These are phyloP conservation scores for Aspergillus fructus DNA, from an alignment of 2,329 filamentous ascomycete genomes.

Conservation along the genomic window DNA sequence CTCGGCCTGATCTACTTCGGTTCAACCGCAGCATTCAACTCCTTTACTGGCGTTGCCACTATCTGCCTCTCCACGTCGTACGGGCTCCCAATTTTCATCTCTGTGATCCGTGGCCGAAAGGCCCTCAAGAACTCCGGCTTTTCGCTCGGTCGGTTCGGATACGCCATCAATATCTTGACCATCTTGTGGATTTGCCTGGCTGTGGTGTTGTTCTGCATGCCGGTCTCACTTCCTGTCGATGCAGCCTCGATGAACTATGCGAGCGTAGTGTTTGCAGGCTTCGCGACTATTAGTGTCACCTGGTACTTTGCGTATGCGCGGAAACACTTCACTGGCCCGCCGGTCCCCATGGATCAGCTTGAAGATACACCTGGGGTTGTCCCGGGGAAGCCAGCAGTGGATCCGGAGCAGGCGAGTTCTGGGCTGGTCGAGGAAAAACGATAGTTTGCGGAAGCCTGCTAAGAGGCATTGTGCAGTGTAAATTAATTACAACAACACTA, in stretches of 20 bases:
- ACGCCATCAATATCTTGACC: slow-evolving; percentile 65
- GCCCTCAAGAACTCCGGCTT: slow-evolving; percentile 66
- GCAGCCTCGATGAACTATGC: slow-evolving; percentile 65
- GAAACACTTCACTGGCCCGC: slow-evolving; percentile 64
- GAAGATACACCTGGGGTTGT: slow-evolving; percentile 29
- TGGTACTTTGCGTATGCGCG: slow-evolving; percentile 66
- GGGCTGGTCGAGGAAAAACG: slow-evolving; percentile 14
- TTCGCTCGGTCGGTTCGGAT: slow-evolving; percentile 68
- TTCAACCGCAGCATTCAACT: slow-evolving; percentile 73
- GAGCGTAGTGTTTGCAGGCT: slow-evolving; percentile 64
- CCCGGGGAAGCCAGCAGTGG: slow-evolving; percentile 29
- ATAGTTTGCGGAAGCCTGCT: not conserved
- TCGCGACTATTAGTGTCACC: slow-evolving; percentile 57
- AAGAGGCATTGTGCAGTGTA: not conserved
- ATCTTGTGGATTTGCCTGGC: slow-evolving; percentile 70
- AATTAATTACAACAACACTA: not conserved
- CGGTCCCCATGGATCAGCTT: slow-evolving; percentile 31
- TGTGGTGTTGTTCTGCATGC: slow-evolving; percentile 76
- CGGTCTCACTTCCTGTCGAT: slow-evolving; percentile 58
- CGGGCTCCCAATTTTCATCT: slow-evolving; percentile 72
- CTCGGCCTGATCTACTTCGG: slow-evolving; percentile 79
- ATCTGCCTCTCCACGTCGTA: slow-evolving; percentile 76
- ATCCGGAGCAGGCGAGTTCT: slow-evolving; percentile 32
- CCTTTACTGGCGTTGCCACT: slow-evolving; percentile 76
- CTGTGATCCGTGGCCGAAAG: slow-evolving; percentile 64